Conservation (phyloP, 768 basidiomycete species). For the Hydnum rufescens region DNA sequence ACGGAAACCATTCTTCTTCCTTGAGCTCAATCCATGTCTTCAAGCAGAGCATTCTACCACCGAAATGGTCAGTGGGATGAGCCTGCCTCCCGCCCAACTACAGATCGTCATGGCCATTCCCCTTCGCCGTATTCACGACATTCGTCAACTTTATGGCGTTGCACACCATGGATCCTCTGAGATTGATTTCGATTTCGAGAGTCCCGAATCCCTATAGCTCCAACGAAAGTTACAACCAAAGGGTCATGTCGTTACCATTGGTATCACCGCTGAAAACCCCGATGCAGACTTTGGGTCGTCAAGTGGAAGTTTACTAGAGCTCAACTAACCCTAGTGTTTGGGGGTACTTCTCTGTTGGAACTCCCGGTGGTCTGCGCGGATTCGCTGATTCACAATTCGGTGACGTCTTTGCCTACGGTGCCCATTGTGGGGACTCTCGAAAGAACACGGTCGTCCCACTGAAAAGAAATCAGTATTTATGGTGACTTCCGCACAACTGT, state of each 20-base stretch:
- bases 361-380: conserved; percentile 92
- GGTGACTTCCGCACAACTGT: conserved; percentile 98
- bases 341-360: conserved; percentile 98
- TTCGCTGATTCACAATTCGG: conserved; percentile 99
- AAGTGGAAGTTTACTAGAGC: conserved; percentile 87
- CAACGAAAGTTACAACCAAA: conserved; percentile 94
- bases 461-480: conserved; percentile 92
- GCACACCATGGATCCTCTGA: conserved; percentile 73
- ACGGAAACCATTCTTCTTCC: conserved; percentile 88
- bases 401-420: conserved; percentile 96
- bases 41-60: conserved; percentile 99
- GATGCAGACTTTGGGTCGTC: conserved; percentile 99
- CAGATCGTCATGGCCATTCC: conserved; percentile 98
- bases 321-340: conserved; percentile 97
- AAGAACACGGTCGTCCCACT: conserved; percentile 99
- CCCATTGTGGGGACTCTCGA: conserved; percentile 81
- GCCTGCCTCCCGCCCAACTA: conserved; percentile 90
- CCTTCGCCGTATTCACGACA: conserved; percentile 85
- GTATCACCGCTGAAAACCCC: conserved; percentile 98
- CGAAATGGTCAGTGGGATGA: conserved; percentile 99
- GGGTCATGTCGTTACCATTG: conserved; percentile 96
- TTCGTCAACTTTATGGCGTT: conserved; percentile 87
- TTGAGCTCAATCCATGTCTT: conserved; percentile 96
- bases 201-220: conserved; percentile 70
- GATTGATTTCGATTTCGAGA: conserved; percentile 92